A percentile compares a stretch with the other conserved stretches of the same genome.
Evolutionary conservation across 1,284 basidiomycete genomes (phyloP).

Genomic region (Lignosus rhinocerotis): DNA sequence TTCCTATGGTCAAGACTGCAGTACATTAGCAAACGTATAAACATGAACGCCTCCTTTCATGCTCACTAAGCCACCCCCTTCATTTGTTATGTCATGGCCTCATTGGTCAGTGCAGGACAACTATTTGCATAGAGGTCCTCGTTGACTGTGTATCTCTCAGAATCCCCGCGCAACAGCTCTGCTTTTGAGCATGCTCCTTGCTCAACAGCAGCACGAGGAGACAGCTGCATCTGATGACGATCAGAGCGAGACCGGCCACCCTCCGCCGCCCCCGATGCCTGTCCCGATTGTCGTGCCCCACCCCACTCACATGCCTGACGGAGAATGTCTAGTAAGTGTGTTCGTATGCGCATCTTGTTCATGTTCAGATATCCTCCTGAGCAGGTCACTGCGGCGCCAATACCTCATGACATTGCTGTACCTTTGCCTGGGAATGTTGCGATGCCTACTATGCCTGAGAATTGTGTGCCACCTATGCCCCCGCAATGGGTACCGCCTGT

Average conservation of each 20-base stretch:
- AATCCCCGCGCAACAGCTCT: background rate
- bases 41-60: too few species aligned
- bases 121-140: background rate
- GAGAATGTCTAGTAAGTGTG: background rate
- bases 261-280: background rate
- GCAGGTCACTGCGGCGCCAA: too few species aligned
- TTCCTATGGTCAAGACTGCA: too few species aligned
- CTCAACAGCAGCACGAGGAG: background rate
- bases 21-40: too few species aligned
- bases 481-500: too few species aligned
- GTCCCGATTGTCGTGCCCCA: conserved; percentile 1
- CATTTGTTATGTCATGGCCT: background rate
- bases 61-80: too few species aligned
- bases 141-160: background rate
- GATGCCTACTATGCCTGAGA: too few species aligned
- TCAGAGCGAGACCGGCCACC: background rate
- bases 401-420: too few species aligned
- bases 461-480: too few species aligned
- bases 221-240: background rate
- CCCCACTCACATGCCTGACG: background rate
- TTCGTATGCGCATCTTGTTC: background rate
- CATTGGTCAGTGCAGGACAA: background rate
- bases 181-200: background rate
- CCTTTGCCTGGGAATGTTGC: too few species aligned
- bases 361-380: too few species aligned